Conservation (phyloP, 495 filamentous ascomycete genomes). For the Aspergillus panamensis region DNA sequence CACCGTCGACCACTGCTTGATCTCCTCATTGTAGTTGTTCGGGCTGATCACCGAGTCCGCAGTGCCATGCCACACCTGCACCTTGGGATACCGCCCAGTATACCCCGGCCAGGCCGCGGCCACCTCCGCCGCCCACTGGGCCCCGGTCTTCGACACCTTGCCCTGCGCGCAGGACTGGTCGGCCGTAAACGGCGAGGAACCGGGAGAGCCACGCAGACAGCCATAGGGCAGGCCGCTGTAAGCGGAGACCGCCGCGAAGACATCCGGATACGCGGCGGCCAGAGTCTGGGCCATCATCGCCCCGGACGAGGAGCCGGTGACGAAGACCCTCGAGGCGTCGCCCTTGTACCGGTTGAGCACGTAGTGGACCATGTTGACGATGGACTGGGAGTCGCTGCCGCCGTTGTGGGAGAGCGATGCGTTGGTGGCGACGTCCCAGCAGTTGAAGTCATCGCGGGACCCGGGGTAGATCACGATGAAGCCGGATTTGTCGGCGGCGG, state of each 20-base stretch:
- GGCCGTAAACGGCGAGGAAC: slow-evolving; percentile 26
- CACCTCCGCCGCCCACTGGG: slow-evolving; percentile 49
- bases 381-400: slow-evolving; percentile 50
- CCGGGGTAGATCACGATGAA: slow-evolving; percentile 54
- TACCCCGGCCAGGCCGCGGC: slow-evolving; percentile 50
- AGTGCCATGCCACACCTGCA: slow-evolving; percentile 54
- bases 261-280: slow-evolving; percentile 53
- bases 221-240: slow-evolving; percentile 58
- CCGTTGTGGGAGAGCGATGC: slow-evolving; percentile 50
- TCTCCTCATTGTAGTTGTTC: slow-evolving; percentile 45
- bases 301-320: slow-evolving; percentile 52
- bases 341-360: slow-evolving; percentile 44
- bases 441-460: slow-evolving; percentile 45
- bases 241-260: slow-evolving; percentile 52
- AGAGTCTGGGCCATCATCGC: slow-evolving; percentile 41
- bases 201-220: slow-evolving; percentile 41
- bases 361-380: slow-evolving; percentile 56
- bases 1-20: slow-evolving; percentile 57
- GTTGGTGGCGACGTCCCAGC: slow-evolving; percentile 53
- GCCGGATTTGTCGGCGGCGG: slow-evolving; percentile 43
- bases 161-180: slow-evolving; percentile 53
- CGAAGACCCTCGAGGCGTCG: slow-evolving; percentile 46
- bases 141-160: slow-evolving; percentile 35
- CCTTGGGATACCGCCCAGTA: slow-evolving; percentile 47
- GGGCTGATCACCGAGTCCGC: slow-evolving; percentile 46